phyloP scores from a whole-genome alignment of 2,329 filamentous ascomycete species.

The Botrytis paeoniae region DNA sequence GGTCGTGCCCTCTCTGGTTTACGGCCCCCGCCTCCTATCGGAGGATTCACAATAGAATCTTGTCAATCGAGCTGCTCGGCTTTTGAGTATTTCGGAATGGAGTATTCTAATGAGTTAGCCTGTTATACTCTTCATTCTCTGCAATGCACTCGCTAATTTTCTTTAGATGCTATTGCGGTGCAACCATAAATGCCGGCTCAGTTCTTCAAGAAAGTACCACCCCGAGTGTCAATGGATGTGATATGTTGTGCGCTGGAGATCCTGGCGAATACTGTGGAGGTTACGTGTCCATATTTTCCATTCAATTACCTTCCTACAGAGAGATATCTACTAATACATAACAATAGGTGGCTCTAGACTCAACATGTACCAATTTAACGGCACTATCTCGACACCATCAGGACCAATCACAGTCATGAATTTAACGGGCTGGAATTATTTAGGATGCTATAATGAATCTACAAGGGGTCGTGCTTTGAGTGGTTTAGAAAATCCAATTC shows the following conservation, averaged over 20 bases:
- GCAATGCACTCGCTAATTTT: neutral
- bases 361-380: conserved; percentile 24
- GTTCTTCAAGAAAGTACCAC: conserved; percentile 17
- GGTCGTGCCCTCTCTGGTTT: conserved; percentile 43
- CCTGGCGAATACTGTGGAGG: conserved; percentile 38
- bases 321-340: neutral
- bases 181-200: conserved; percentile 25
- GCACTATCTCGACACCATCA: neutral
- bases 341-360: neutral
- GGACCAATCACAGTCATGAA: conserved; percentile 25
- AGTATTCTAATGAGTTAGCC: conserved; percentile 29
- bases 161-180: conserved; percentile 32
- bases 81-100: conserved; percentile 36
- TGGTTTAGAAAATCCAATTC: conserved; percentile 13
- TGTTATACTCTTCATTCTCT: no score
- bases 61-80: conserved; percentile 34
- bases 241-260: conserved; percentile 34
- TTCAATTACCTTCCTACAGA: neutral
- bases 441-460: conserved; percentile 29
- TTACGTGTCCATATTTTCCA: neutral
- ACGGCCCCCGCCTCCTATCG: conserved; percentile 12
- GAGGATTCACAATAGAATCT: conserved; percentile 36
- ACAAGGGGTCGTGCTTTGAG: conserved; percentile 24
- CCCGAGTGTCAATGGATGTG: conserved; percentile 27
- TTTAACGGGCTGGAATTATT: conserved; percentile 19